Evolutionary conservation across 2,329 filamentous ascomycete genomes (phyloP), one percentile per base, ranked within the genome.

Genomic region (Pseudopithomyces chartarum): DNA sequence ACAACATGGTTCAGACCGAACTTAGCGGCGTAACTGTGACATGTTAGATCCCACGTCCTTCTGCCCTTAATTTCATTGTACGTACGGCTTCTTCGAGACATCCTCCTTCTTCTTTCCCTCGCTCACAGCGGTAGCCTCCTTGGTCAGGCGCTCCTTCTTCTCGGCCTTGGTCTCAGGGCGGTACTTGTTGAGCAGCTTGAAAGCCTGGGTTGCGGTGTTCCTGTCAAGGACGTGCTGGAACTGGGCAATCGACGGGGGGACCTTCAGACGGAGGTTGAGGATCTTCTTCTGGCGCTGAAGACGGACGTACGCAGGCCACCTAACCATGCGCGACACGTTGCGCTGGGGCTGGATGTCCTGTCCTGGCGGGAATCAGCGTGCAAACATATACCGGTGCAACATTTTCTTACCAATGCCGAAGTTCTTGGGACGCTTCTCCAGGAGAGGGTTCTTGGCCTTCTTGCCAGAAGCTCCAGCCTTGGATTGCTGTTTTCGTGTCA

Each of bases 141-240:
- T 92, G 80, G 91, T 88, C 68, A 99, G 87, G 84, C 95, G 92
- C 86, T 99, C 96, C 89, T 98, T 99, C 92, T 99, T 99, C 90
- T 98, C 94, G 74, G 86, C 84, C 89, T 97, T 98, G 82, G 91
- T 96, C 88, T 99, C 95, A 70, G 95, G 95, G 75, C 94, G 92
- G 90, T 99, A 99, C 88, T 99, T 99, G 91, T 97, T 96, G 79
- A 99, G 91, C 78, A 99, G 90, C 88, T 98, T 98, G 87, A 99
- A 95, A 68, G 91, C 86, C 85, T 98, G 94, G 74, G 92, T 91
- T 71, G 96, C 96, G 69, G 94, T 71, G 67, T 76, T 77, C 53
- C 74, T 73, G 73, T 76, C 74, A 54, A 98, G 90, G 73, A 96
- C 92, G 82, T 94, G 90, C 85, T 92, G 89, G 90, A 98, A 99